Base-by-base conservation (phyloP, 2,329 filamentous ascomycete genomes). In the Metarhizium anisopliae region DNA sequence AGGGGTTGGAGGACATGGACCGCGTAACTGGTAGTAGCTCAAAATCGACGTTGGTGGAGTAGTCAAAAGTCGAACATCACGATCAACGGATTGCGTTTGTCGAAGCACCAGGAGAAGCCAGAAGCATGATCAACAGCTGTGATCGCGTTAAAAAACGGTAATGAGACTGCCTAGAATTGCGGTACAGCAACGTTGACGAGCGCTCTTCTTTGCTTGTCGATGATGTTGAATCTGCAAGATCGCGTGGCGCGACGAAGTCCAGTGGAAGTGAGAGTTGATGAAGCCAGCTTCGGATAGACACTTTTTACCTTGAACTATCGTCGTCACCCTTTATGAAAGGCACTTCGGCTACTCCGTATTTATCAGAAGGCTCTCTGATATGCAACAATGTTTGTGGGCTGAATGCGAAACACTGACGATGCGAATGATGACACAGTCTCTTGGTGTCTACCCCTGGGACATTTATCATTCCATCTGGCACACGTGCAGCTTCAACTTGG, bases 1-100 rank as follows among this genome's bases (percentile, higher is more conserved):
- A 62, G 54, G 57, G 56, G 52, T 66, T 58, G 35, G 67, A 66
- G 57, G 68, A 64, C 70, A 72, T 72, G 51, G 58, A 56, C 25
- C 32, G 10, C 13, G 42, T 30, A 50, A 49, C 14, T 35, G 30
- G 43, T 42, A 11, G 30, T 32, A 11, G 51, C 13, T 53, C 40
- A 35, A 32, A 50, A 25, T 43, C 29, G 16, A 36, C n/a, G 35
- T 50, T 18, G 43, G 42, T 53, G 43, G 43, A 29, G 36, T 52
- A 36, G 11, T 10, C 11, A 36, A n/a, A 14, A 38, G 53, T 20
- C 50, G 43, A 51, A 52, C 57, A 49, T 55, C 58, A 51, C 50
- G 32, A 56, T 51, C n/a, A 55, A 52, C 32, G 50, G 43, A n/a
- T 18, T 51, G n/a, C 29, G 16, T 11, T 18, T 45, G 36, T 38